Evolutionary conservation across 805 yeast genomes (phyloP).

Genomic region (Lipomyces sp.): DNA sequence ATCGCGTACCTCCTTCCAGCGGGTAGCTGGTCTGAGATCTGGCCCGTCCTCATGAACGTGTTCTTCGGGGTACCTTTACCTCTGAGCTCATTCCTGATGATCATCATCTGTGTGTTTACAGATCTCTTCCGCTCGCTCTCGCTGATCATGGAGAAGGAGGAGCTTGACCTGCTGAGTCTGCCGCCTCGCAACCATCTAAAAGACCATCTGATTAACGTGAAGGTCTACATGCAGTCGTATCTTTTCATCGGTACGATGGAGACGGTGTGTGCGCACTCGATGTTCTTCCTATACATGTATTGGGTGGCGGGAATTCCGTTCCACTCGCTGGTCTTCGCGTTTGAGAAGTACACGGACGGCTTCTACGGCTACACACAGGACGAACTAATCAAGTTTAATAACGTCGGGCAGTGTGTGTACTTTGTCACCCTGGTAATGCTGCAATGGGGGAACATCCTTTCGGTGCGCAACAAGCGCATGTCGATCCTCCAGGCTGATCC

Average conservation of each 20-base stretch:
- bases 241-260: not conserved
- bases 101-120: slow-evolving; percentile 45
- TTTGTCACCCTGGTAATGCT: slow-evolving; percentile 54
- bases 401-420: slow-evolving; percentile 47
- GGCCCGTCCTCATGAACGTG: too few relatives aligned
- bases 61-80: too few relatives aligned
- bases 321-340: not conserved
- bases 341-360: not conserved
- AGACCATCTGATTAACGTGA: not conserved
- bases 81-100: too few relatives aligned
- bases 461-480: slow-evolving; percentile 51
- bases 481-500: slow-evolving; percentile 53
- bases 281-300: not conserved
- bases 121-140: slow-evolving; percentile 55
- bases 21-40: too few relatives aligned
- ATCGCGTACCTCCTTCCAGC: too few relatives aligned
- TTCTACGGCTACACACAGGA: not conserved
- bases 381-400: too few relatives aligned
- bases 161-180: not conserved
- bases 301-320: not conserved
- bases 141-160: slow-evolving; percentile 32
- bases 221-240: not conserved
- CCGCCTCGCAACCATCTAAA: not conserved
- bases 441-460: slow-evolving; percentile 54
- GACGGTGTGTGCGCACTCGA: not conserved